Conservation (phyloP, 1,284 basidiomycete genomes). For the Ceratobasidium sp. region DNA sequence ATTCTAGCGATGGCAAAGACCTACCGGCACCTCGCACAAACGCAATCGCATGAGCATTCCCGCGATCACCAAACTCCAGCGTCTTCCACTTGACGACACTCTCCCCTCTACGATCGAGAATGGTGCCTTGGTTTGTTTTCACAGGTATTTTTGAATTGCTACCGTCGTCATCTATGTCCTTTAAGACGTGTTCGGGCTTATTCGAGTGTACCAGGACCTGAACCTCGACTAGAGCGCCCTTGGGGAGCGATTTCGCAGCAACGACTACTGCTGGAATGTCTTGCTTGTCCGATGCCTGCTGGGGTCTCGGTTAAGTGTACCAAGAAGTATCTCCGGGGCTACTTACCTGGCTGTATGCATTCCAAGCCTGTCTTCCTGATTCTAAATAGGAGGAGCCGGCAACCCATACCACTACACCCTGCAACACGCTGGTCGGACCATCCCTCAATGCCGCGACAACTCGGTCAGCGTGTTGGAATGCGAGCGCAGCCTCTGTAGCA, state of each 20-base stretch:
- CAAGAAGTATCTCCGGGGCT: slow-evolving; percentile 19
- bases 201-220: slow-evolving; percentile 53
- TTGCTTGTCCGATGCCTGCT: slow-evolving; percentile 40
- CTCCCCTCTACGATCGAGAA: not conserved
- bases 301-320: slow-evolving; percentile 33
- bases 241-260: slow-evolving; percentile 75
- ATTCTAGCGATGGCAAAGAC: not conserved
- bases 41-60: not conserved
- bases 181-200: slow-evolving; percentile 40
- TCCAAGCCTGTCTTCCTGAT: slow-evolving; percentile 56
- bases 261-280: slow-evolving; percentile 66
- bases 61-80: too few relatives aligned
- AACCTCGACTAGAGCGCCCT: slow-evolving; percentile 64
- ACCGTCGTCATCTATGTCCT: slow-evolving; percentile 38
- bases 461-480: slow-evolving; percentile 80
- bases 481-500: slow-evolving; percentile 70
- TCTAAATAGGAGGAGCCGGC: slow-evolving; percentile 52
- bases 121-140: not conserved
- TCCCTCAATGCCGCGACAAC: slow-evolving; percentile 66
- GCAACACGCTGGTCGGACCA: slow-evolving; percentile 65
- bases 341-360: slow-evolving; percentile 47
- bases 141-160: not conserved
- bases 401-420: slow-evolving; percentile 74
- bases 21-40: not conserved
- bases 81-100: not conserved